Conservation (phyloP, 495 filamentous ascomycete species). For the Xylaria palmicola region DNA sequence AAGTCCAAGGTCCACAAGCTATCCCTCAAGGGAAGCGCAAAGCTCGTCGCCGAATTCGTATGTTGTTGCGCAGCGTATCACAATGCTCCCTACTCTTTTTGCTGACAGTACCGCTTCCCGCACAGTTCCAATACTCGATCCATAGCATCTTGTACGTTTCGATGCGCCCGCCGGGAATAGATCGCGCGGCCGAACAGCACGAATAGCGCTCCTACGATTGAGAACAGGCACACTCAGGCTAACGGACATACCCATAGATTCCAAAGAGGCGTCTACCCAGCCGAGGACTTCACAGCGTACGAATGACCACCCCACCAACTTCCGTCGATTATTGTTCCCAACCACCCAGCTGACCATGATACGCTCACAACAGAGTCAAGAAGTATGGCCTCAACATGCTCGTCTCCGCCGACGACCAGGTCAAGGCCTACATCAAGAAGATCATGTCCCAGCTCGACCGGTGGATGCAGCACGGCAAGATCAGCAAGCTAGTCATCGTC, state of each 20-base stretch:
- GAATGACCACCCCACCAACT: constrained; percentile 26
- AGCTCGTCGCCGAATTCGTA: constrained; percentile 93
- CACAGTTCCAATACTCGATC: constrained; percentile 93
- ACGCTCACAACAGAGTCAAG: constrained; percentile 80
- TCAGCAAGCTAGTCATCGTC: constrained; percentile 93
- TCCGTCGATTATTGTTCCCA: no score
- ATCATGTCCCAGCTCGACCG: constrained; percentile 95
- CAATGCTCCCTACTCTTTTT: no score
- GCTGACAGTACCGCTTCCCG: neutral
- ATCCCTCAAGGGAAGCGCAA: constrained; percentile 88
- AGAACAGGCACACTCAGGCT: constrained; percentile 13
- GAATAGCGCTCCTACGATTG: neutral
- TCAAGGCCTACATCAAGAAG: constrained; percentile 98
- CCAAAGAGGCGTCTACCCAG: constrained; percentile 95
- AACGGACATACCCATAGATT: constrained; percentile 52
- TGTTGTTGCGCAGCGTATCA: no score
- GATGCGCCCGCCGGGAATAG: no score
- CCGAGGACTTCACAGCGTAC: constrained; percentile 93
- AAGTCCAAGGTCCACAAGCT: constrained; percentile 94
- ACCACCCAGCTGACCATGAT: no score
- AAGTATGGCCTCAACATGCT: constrained; percentile 99
- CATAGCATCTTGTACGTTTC: constrained; percentile 80
- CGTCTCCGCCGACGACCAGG: constrained; percentile 91
- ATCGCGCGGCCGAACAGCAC: no score
- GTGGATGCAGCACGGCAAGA: constrained; percentile 96